Conservation (phyloP, 2,329 filamentous ascomycete species). For the Tolypocladium capitatum region DNA sequence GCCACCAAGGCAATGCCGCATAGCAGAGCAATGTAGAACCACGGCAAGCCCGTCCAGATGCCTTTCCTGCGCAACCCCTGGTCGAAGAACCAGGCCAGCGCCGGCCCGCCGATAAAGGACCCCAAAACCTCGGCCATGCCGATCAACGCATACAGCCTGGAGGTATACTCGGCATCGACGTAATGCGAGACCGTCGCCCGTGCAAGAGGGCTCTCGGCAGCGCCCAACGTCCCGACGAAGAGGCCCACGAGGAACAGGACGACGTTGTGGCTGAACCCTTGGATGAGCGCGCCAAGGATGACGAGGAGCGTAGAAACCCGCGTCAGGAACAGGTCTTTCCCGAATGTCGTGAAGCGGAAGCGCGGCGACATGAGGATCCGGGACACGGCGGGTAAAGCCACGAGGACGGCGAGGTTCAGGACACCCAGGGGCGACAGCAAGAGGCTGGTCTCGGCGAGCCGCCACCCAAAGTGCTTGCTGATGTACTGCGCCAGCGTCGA, state of each 20-base stretch:
- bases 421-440: constrained; percentile 27
- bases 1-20: constrained; percentile 15
- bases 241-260: constrained; percentile 23
- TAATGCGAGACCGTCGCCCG: constrained; percentile 27
- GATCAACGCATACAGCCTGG: constrained; percentile 26
- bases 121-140: constrained; percentile 26
- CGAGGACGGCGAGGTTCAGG: constrained; percentile 23
- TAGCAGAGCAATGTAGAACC: constrained; percentile 23
- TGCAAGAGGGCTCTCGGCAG: constrained; percentile 22
- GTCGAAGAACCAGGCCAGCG: constrained; percentile 25
- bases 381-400: constrained; percentile 21
- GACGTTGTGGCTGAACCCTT: constrained; percentile 19
- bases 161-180: constrained; percentile 22
- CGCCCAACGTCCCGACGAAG: constrained; percentile 23
- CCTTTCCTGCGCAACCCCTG: constrained; percentile 21
- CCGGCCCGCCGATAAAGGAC: constrained; percentile 25
- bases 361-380: constrained; percentile 17
- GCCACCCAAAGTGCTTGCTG: constrained; percentile 31
- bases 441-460: constrained; percentile 25
- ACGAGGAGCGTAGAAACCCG: constrained; percentile 19
- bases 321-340: constrained; percentile 24
- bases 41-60: constrained; percentile 24
- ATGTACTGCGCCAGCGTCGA: constrained; percentile 26
- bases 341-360: constrained; percentile 19
- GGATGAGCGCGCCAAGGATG: constrained; percentile 17